phyloP scores from a whole-genome alignment of 2,329 filamentous ascomycete genomes.

The Fusarium zealandicum region DNA sequence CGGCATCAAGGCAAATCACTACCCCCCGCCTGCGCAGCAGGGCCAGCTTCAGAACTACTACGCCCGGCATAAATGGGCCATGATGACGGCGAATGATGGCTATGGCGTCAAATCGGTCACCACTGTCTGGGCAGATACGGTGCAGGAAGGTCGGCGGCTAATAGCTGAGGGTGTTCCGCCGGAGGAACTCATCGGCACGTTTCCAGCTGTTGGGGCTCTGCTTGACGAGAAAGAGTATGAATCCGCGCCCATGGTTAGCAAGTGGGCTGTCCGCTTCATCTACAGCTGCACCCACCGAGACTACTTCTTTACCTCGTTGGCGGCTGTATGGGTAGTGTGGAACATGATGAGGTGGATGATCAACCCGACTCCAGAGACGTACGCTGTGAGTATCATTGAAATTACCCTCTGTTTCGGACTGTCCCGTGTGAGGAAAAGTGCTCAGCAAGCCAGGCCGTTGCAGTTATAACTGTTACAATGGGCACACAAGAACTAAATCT shows the following conservation, averaged over 20 bases:
- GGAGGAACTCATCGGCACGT: slow-evolving; percentile 10
- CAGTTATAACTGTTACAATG: too few relatives aligned
- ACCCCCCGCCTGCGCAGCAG: slow-evolving; percentile 11
- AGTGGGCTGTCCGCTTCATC: slow-evolving; percentile 28
- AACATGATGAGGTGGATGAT: slow-evolving; percentile 18
- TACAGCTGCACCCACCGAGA: slow-evolving; percentile 12
- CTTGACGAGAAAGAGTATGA: slow-evolving; percentile 24
- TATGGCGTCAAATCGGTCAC: slow-evolving; percentile 17
- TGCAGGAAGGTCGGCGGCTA: slow-evolving; percentile 13
- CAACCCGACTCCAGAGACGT: slow-evolving; percentile 14
- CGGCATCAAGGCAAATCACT: slow-evolving; percentile 27
- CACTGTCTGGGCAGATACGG: slow-evolving; percentile 20
- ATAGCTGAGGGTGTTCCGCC: slow-evolving; percentile 3
- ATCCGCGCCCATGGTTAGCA: slow-evolving; percentile 15
- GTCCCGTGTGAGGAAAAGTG: too few relatives aligned
- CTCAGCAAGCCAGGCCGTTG: too few relatives aligned
- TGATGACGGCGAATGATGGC: slow-evolving; percentile 24
- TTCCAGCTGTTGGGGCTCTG: slow-evolving; percentile 15
- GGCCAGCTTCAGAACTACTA: slow-evolving; percentile 18
- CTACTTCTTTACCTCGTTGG: slow-evolving; percentile 17
- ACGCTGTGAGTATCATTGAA: slow-evolving; percentile 2
- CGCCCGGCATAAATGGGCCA: slow-evolving; percentile 17
- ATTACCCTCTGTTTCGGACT: background rate
- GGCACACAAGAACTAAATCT: too few relatives aligned
- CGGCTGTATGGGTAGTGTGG: slow-evolving; percentile 18